Percentiles rank a stretch among this genome's conserved stretches.
Evolutionary conservation across 192 early-diverging fungal species (phyloP).

Genomic region (Spizellomyces sp.): DNA sequence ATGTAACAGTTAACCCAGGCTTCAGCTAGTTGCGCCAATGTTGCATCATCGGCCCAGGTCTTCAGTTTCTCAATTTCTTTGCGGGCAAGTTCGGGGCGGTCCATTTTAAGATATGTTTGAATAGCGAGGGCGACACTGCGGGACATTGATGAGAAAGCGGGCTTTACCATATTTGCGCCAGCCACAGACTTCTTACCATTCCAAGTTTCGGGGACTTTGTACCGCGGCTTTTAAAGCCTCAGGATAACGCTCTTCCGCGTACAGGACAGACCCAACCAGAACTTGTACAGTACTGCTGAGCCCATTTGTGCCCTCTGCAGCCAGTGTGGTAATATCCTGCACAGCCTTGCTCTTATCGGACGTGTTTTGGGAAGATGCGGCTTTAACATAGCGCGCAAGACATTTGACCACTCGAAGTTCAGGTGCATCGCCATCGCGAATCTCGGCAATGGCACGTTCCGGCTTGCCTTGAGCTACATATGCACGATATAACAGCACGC

Average conservation of each 20-base stretch:
- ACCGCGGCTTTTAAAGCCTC: constrained; percentile 75
- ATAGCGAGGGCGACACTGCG: constrained; percentile 73
- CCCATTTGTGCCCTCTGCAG: constrained; percentile 49
- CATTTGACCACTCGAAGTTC: constrained; percentile 70
- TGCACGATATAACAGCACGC: constrained; percentile 76
- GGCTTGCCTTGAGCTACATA: constrained; percentile 74
- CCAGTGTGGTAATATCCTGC: constrained; percentile 49
- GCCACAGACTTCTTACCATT: constrained; percentile 61
- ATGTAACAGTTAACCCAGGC: constrained; percentile 78
- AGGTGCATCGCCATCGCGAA: constrained; percentile 49
- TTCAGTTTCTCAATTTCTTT: constrained; percentile 76
- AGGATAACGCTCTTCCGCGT: constrained; percentile 60
- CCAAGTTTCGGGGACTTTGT: constrained; percentile 71
- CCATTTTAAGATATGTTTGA: constrained; percentile 75
- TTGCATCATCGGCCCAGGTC: constrained; percentile 93
- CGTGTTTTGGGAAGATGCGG: constrained; percentile 5
- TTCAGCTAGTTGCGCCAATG: constrained; percentile 90
- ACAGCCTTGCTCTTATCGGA: constrained; percentile 50
- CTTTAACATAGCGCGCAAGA: constrained; percentile 59
- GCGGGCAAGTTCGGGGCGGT: constrained; percentile 84
- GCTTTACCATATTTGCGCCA: constrained; percentile 1
- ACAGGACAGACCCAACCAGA: constrained; percentile 65
- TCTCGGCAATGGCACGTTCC: constrained; percentile 63
- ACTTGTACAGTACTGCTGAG: constrained; percentile 55
- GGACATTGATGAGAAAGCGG: not conserved